Evolutionary conservation across 2,329 filamentous ascomycete genomes (phyloP).

Genomic region (Keithomyces neogunnii): DNA sequence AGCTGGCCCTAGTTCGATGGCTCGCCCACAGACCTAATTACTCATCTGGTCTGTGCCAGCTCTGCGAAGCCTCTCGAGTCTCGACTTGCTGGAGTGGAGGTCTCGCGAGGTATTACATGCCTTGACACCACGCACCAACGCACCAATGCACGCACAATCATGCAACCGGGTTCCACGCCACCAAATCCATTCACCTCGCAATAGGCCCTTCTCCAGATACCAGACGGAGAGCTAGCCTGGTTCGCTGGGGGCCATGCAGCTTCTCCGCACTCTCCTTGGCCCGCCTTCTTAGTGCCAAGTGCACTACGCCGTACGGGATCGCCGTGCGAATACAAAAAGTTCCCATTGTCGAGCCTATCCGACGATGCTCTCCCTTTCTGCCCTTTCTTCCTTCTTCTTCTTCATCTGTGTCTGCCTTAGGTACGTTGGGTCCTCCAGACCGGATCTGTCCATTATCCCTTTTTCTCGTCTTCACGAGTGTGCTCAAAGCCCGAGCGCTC

Average conservation of each 20-base stretch:
- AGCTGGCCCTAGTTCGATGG: not conserved
- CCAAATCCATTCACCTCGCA: not conserved
- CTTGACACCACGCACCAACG: no score
- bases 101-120: not conserved
- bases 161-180: no score
- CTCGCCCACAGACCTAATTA: not conserved
- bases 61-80: not conserved
- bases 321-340: conserved; percentile 8
- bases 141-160: no score
- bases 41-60: not conserved
- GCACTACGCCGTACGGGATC: not conserved
- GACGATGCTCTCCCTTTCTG: not conserved
- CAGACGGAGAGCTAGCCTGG: not conserved
- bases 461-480: conserved; percentile 2
- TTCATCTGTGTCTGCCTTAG: conserved; percentile 3
- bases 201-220: not conserved
- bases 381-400: not conserved
- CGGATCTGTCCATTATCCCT: not conserved
- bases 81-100: not conserved
- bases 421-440: conserved; percentile 4
- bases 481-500: not conserved
- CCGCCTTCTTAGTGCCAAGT: not conserved
- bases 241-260: not conserved
- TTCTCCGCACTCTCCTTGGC: conserved; percentile 1
- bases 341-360: not conserved